These are phyloP conservation scores for Debaryomycetaceae sp. DNA, from an alignment of 1,139 yeast species.

Conservation along the genomic window DNA sequence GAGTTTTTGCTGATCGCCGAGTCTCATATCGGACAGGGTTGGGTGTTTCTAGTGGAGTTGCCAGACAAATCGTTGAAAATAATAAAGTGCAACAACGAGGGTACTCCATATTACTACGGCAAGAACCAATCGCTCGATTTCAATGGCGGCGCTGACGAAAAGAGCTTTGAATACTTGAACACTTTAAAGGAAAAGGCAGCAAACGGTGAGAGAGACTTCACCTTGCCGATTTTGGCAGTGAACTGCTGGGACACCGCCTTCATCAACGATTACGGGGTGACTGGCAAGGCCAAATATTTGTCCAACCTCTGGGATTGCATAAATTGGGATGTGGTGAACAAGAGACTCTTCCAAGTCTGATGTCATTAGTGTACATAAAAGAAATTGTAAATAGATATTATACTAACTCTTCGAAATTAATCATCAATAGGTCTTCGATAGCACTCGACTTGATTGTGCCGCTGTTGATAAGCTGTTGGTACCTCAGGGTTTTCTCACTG, in stretches of 20 bases:
- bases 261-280: slow-evolving; percentile 76
- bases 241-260: slow-evolving; percentile 90
- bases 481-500: slow-evolving; percentile 17
- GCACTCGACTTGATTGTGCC: slow-evolving; percentile 3
- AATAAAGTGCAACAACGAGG: slow-evolving; percentile 73
- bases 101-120: slow-evolving; percentile 82
- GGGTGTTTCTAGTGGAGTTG: slow-evolving; percentile 82
- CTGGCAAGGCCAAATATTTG: slow-evolving; percentile 70
- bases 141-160: slow-evolving; percentile 63
- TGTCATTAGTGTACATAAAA: slow-evolving; percentile 2
- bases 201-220: slow-evolving; percentile 55
- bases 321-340: slow-evolving; percentile 83
- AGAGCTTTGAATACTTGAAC: slow-evolving; percentile 46
- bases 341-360: slow-evolving; percentile 48
- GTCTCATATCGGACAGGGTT: slow-evolving; percentile 66
- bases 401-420: slow-evolving; percentile 12
- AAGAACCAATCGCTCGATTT: slow-evolving; percentile 75
- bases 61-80: slow-evolving; percentile 64
- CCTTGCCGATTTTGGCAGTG: slow-evolving; percentile 74
- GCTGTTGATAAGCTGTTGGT: slow-evolving; percentile 18
- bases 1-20: slow-evolving; percentile 56
- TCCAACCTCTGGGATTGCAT: slow-evolving; percentile 74
- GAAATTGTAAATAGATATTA: slow-evolving; percentile 8
- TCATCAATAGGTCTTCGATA: slow-evolving; percentile 7
- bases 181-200: slow-evolving; percentile 45